These are phyloP conservation scores for Eleusine indica DNA, from an alignment of 176 grass and related monocot species.

Conservation along the genomic window DNA sequence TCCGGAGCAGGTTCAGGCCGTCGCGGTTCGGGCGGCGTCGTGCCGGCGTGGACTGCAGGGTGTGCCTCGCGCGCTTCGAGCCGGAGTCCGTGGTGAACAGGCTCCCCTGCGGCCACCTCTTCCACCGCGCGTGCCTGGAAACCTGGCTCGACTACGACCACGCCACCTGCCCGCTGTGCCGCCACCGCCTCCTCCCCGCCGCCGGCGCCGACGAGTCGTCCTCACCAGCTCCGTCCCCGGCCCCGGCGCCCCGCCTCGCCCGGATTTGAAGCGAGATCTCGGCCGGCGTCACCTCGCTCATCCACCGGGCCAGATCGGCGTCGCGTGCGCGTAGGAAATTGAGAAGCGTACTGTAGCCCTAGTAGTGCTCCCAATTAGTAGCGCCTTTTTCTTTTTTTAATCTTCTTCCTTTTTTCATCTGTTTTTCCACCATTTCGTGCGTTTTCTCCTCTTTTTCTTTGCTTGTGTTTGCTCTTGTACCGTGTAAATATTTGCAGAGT, in stretches of 20 bases:
- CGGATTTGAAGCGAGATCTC: slow-evolving; percentile 31
- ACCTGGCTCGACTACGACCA: slow-evolving; percentile 84
- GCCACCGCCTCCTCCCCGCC: slow-evolving; percentile 52
- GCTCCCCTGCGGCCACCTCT: slow-evolving; percentile 82
- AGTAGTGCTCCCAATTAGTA: slow-evolving; percentile 25
- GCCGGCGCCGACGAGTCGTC: neutral
- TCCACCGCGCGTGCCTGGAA: slow-evolving; percentile 81
- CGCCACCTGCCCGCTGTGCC: slow-evolving; percentile 79
- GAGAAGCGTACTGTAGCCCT: slow-evolving; percentile 10
- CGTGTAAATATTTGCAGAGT: slow-evolving; percentile 43
- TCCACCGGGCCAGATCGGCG: slow-evolving; percentile 24
- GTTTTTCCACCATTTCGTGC: slow-evolving; percentile 7
- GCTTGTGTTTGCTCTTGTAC: slow-evolving; percentile 26
- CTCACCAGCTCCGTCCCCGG: neutral
- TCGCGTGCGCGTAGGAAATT: slow-evolving; percentile 40
- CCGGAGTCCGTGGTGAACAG: slow-evolving; percentile 75
- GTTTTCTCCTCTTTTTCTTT: neutral
- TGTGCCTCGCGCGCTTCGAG: slow-evolving; percentile 71
- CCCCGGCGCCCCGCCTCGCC: neutral
- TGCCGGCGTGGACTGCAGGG: slow-evolving; percentile 56
- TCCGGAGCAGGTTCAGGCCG: slow-evolving; percentile 58
- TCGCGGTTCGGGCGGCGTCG: slow-evolving; percentile 52
- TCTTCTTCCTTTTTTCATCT: neutral
- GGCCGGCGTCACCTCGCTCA: neutral
- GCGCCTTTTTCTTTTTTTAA: neutral